These are phyloP conservation scores for Musa acuminata DNA, from an alignment of 176 grass and related monocot species.

Conservation along the genomic window DNA sequence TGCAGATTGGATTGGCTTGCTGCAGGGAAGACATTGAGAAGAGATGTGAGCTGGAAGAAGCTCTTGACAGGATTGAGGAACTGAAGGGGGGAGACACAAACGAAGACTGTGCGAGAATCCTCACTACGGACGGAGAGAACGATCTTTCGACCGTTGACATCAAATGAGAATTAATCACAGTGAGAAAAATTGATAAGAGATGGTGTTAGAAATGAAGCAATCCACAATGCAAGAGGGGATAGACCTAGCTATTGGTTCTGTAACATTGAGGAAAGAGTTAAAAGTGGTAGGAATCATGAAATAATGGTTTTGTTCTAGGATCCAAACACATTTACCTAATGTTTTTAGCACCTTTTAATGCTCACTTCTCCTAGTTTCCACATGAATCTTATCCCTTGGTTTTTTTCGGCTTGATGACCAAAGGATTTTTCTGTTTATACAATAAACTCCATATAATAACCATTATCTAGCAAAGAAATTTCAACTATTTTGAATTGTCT, in stretches of 20 bases:
- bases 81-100: slow-evolving; percentile 22
- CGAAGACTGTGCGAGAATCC: neutral
- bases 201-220: neutral
- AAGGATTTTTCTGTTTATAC: neutral
- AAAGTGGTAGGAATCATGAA: neutral
- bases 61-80: slow-evolving; percentile 51
- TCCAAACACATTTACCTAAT: neutral
- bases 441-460: no score
- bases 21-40: slow-evolving; percentile 44
- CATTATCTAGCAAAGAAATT: neutral
- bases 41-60: slow-evolving; percentile 57
- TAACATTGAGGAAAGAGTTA: neutral
- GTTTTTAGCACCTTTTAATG: neutral
- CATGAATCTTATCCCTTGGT: neutral
- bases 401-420: neutral
- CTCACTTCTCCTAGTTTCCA: neutral
- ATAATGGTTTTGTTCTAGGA: neutral
- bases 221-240: neutral
- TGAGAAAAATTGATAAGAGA: neutral
- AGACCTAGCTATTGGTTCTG: no score
- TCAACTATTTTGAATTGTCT: neutral
- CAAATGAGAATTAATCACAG: neutral
- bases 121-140: neutral
- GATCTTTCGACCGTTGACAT: neutral
- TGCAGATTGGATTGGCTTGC: slow-evolving; percentile 63